A percentile compares a stretch with the other conserved stretches of the same genome.
phyloP scores from a whole-genome alignment of 2,329 filamentous ascomycete genomes.

The Aspergillus latus region DNA sequence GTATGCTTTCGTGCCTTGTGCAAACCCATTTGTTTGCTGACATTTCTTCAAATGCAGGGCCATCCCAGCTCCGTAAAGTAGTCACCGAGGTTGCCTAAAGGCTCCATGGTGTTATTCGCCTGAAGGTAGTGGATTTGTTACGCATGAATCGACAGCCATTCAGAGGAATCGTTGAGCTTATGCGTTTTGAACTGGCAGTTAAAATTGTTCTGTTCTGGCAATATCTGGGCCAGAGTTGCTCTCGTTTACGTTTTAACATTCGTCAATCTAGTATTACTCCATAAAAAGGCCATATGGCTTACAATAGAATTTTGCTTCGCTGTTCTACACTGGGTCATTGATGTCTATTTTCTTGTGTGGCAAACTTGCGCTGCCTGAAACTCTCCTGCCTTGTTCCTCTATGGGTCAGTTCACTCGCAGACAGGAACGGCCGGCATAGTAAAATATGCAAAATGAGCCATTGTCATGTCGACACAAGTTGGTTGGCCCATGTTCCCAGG shows the following conservation, averaged over 20 bases:
- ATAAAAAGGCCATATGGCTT: neutral
- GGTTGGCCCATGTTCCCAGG: constrained; percentile 44
- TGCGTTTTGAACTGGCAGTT: constrained; percentile 21
- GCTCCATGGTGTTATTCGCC: constrained; percentile 30
- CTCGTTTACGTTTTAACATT: constrained; percentile 15
- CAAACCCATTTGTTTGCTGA: neutral
- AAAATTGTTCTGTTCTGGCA: constrained; percentile 21
- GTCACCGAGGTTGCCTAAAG: constrained; percentile 30
- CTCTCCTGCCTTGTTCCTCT: neutral
- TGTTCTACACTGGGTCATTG: neutral
- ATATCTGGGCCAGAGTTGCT: constrained; percentile 15
- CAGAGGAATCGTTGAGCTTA: constrained; percentile 19
- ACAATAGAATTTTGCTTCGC: neutral
- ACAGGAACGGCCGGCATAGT: neutral
- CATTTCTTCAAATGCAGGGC: constrained; percentile 28
- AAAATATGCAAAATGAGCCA: neutral
- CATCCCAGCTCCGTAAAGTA: constrained; percentile 46
- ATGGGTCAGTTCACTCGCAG: neutral
- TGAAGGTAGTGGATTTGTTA: constrained; percentile 28
- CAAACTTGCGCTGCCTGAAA: too few species aligned
- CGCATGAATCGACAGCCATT: constrained; percentile 14
- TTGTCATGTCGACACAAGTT: constrained; percentile 20
- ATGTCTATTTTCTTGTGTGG: neutral
- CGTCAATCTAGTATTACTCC: constrained; percentile 7
- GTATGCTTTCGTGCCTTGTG: constrained; percentile 24